phyloP scores from a whole-genome alignment of 1,284 basidiomycete genomes.

The Ceratobasidium sp. region DNA sequence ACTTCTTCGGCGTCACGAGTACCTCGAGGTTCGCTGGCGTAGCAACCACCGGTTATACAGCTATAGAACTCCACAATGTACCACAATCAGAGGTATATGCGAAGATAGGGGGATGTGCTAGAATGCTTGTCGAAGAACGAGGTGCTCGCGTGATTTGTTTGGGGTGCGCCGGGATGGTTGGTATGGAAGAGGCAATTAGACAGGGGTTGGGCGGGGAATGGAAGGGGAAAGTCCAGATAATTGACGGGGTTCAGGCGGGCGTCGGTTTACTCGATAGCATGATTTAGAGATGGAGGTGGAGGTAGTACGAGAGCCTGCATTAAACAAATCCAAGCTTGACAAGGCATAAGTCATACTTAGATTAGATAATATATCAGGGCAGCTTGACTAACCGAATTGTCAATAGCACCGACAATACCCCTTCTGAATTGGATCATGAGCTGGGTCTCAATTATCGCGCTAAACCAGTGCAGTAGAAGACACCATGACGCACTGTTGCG shows the following conservation, averaged over 20 bases:
- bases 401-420: no score
- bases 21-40: slow-evolving; percentile 57
- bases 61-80: slow-evolving; percentile 58
- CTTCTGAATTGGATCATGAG: no score
- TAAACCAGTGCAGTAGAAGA: no score
- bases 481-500: no score
- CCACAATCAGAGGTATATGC: slow-evolving; percentile 54
- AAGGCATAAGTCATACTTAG: no score
- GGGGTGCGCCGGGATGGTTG: slow-evolving; percentile 64
- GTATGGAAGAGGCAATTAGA: slow-evolving; percentile 58
- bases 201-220: slow-evolving; percentile 51
- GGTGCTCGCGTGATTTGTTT: slow-evolving; percentile 59
- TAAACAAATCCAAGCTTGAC: no score
- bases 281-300: background rate
- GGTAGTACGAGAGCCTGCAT: no score
- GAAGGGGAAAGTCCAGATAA: slow-evolving; percentile 53
- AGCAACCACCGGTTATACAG: slow-evolving; percentile 58
- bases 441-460: no score
- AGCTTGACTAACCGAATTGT: no score
- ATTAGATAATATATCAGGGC: no score
- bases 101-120: slow-evolving; percentile 53
- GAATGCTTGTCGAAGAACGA: slow-evolving; percentile 50
- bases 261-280: slow-evolving; percentile 48
- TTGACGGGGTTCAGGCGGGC: slow-evolving; percentile 59
- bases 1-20: slow-evolving; percentile 50